Evolutionary conservation across 805 yeast species (phyloP), one percentile per base, ranked within the genome.

Genomic region (Spathaspora hagerdaliae): DNA sequence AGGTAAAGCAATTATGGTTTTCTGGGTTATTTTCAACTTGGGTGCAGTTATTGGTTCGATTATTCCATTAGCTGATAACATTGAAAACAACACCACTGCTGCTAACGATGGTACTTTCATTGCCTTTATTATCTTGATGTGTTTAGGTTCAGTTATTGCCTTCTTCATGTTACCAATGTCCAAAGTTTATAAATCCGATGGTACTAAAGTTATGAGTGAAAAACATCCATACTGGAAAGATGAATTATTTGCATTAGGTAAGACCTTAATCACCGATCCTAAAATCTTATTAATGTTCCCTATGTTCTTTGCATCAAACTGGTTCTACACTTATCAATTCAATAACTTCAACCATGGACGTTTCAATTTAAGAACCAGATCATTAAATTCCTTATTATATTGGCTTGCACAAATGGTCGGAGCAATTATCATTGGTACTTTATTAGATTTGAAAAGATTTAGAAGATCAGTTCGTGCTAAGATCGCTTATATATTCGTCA

Each of bases 321-420:
- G 82, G 82, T 81, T 79, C 66, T 79, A 79, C 69, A 77, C 85
- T 39, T 81, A 81, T 61, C 84, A 81, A 62, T 80, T 77, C 55
- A 79, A 79, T 58, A 79, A 76, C 47, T 69, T 74, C 61, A 81
- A 81, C 57, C 77, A 75, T 36, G 77, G 75, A 15, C 65, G 75
- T 41, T 81, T 81, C 63, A 79, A 75, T 54, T 60, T 80, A 48
- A 71, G 85, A 59, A 78, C 86, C 15, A 71, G 86, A 52, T 77
- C 85, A 4, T 71, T 81, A 56, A 81, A 81, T 65, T 77, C 81
- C 14, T 66, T 80, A 41, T 71, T 81, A 40, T 82, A 79, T 64
- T 82, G 85, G 84, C 59, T 75, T 42, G 61, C 77, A 43, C 85
- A 81, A 63, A 79, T 81, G 75, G 39, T 76, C 45, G 85, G 85